Evolutionary conservation across 345 rosid species (phyloP).

Genomic region (Ricinus communis): DNA sequence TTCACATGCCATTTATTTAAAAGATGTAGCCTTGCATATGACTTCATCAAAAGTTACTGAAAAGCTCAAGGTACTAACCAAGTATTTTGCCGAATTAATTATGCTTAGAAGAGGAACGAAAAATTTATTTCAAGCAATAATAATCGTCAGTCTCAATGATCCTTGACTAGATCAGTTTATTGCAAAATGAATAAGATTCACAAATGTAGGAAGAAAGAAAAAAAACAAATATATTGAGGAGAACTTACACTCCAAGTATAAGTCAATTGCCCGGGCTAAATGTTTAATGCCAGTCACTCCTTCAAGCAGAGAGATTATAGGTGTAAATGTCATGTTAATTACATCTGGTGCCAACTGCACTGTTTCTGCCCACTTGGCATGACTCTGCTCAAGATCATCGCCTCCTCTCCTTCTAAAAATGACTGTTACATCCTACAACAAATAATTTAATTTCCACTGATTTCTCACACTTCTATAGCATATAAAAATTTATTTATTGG

Average conservation of each 20-base stretch:
- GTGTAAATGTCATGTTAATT: slow-evolving; percentile 85
- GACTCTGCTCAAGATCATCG: slow-evolving; percentile 96
- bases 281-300: slow-evolving; percentile 87
- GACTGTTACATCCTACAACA: slow-evolving; percentile 95
- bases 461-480: slow-evolving; percentile 19
- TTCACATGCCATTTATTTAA: too few relatives aligned
- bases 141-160: background rate
- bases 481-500: background rate
- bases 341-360: slow-evolving; percentile 83
- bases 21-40: too few relatives aligned
- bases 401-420: slow-evolving; percentile 99
- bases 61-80: background rate
- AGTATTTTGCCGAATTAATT: background rate
- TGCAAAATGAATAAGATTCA: background rate
- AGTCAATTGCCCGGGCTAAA: slow-evolving; percentile 80
- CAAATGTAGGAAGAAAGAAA: background rate
- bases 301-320: slow-evolving; percentile 81
- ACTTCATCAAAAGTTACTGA: too few relatives aligned
- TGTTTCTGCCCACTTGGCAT: slow-evolving; percentile 80
- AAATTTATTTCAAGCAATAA: background rate
- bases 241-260: slow-evolving; percentile 89
- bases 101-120: background rate
- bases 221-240: background rate
- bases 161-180: background rate
- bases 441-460: slow-evolving; percentile 21